Evolutionary conservation across 768 basidiomycete species (phyloP).

Genomic region (Tremella fuciformis): DNA sequence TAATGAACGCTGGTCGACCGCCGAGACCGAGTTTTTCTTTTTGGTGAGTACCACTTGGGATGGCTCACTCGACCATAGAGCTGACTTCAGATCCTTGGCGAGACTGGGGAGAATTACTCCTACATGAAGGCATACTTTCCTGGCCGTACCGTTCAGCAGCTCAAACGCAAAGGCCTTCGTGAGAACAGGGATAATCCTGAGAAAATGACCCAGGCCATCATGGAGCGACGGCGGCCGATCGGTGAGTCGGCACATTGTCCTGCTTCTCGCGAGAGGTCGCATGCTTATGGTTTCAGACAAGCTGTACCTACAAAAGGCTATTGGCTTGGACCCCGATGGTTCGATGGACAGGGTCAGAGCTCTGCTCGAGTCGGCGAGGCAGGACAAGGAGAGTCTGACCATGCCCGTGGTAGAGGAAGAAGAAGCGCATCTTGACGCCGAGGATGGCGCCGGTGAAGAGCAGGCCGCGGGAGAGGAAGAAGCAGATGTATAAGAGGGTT

Average conservation of each 20-base stretch:
- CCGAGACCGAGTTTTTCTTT: conserved; percentile 45
- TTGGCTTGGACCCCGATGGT: not conserved
- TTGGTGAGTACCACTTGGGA: conserved; percentile 21
- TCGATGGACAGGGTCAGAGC: not conserved
- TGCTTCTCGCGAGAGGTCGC: not conserved
- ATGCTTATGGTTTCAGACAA: not conserved
- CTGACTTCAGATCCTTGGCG: conserved; percentile 29
- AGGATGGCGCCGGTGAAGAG: too few relatives aligned
- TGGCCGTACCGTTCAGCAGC: conserved; percentile 25
- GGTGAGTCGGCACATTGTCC: conserved; percentile 24
- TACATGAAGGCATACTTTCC: conserved; percentile 41
- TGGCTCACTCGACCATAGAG: not conserved
- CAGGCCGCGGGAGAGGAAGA: too few relatives aligned
- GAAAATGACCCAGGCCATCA: conserved; percentile 30
- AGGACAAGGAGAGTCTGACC: not conserved
- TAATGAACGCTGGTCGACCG: conserved; percentile 28
- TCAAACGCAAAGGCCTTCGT: conserved; percentile 31
- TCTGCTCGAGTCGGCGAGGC: not conserved
- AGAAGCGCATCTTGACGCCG: too few relatives aligned
- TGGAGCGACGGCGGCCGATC: conserved; percentile 19
- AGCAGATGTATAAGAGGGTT: too few relatives aligned
- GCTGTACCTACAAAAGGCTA: conserved; percentile 2
- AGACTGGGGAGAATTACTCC: conserved; percentile 37
- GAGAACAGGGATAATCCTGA: conserved; percentile 37
- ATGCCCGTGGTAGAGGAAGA: not conserved